Evolutionary conservation across 495 filamentous ascomycete species (phyloP), one percentile per base, ranked within the genome.

Genomic region (Massariosphaeria phaeospora): DNA sequence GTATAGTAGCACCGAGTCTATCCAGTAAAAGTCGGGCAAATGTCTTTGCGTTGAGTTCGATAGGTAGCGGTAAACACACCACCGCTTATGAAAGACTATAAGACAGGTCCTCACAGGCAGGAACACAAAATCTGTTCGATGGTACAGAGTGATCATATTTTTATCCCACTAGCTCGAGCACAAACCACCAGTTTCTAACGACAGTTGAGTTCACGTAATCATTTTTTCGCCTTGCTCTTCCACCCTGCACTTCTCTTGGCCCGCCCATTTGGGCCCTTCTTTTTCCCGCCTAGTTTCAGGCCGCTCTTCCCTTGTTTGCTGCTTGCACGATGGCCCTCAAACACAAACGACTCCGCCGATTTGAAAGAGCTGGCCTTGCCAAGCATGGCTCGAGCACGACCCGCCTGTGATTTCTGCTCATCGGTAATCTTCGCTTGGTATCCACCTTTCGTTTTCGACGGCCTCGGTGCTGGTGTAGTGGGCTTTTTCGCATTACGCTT

Each of bases 301-400:
- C 72, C 72, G 33, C 77, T 75, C 55, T 70, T 79, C 10, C 81
- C 82, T 46, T 77, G 79, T 61, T 74, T 82, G 42, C 69, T 81
- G 61, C 70, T 89, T 17, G 93, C 93, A 46, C 93, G 79, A 64
- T 87, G 81, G 2, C 93, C 93, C 68, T 98, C 93, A 67, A 98
- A 96, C 8, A 96, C 82, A 57, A 91, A 76, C 2, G 76, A 72
- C 72, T 89, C 82, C 2, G 83, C 81, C 4, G 72, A 67, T 65
- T 75, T 83, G 50, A 69, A 58, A 1, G 88, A 87, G 45, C 81
- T 89, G 9, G 86, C 84, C 57, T 81, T 79, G 35, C 93, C 91
- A 33, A 95, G 76, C n/a, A 96, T 75, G 66, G 86, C 93, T 18
- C 75, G 74, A 3, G 89, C 88, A 49, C 93, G 84, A 25, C 91